A percentile compares a stretch with the other conserved stretches of the same genome.
phyloP scores from a whole-genome alignment of 2,329 filamentous ascomycete species.

The Tricladium varicosporioides region DNA sequence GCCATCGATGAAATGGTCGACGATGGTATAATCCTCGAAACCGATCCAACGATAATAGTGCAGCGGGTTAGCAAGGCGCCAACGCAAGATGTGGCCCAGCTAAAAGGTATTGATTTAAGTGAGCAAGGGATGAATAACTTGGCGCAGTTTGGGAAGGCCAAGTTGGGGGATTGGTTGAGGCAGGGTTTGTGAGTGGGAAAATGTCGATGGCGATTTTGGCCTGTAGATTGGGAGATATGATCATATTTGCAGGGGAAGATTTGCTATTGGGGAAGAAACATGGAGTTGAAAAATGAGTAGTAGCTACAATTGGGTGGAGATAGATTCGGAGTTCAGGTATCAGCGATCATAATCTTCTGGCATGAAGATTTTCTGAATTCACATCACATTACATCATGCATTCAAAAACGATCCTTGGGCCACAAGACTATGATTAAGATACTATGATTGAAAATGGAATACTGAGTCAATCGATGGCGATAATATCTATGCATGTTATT shows the following conservation, averaged over 20 bases:
- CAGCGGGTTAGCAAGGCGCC: conserved; percentile 91
- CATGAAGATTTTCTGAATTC: conserved; percentile 3
- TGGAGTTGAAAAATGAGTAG: neutral
- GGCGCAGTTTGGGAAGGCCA: conserved; percentile 89
- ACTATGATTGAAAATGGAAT: too few relatives aligned
- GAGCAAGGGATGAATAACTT: conserved; percentile 94
- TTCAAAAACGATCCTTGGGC: neutral
- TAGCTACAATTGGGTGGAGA: neutral
- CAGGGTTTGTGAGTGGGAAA: conserved; percentile 68
- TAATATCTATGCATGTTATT: too few relatives aligned
- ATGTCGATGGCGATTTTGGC: too few relatives aligned
- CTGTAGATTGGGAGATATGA: too few relatives aligned
- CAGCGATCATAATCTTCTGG: conserved; percentile 9
- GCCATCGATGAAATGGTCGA: conserved; percentile 95
- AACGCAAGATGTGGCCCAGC: conserved; percentile 79
- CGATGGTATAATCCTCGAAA: conserved; percentile 95
- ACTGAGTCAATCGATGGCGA: too few relatives aligned
- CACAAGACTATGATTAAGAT: too few relatives aligned
- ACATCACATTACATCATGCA: neutral
- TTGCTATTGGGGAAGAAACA: conserved; percentile 1
- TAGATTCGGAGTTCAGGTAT: conserved; percentile 21
- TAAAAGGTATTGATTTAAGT: conserved; percentile 92
- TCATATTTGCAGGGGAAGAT: neutral
- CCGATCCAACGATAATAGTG: conserved; percentile 90
- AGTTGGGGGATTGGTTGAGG: conserved; percentile 85